Base-by-base conservation (phyloP, 176 grass and related monocot genomes). In the Hordeum marinum region DNA sequence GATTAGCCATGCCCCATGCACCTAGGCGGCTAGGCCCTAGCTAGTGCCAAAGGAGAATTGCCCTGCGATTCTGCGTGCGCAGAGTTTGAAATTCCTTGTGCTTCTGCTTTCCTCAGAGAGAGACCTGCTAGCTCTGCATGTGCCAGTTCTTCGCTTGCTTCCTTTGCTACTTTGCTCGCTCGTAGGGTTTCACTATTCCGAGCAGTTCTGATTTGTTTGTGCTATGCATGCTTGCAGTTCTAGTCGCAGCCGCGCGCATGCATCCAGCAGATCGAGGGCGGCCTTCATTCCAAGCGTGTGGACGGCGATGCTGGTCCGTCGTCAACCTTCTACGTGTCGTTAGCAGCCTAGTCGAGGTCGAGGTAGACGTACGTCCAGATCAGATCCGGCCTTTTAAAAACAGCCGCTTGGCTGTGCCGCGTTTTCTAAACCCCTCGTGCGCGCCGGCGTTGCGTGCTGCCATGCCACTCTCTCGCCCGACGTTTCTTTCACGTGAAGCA, bases 1-100 rank as follows among this genome's bases (percentile, higher is more conserved):
- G n/a, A n/a, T n/a, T n/a, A n/a, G n/a, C n/a, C n/a, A n/a, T n/a
- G n/a, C n/a, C n/a, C n/a, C n/a, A n/a, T n/a, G n/a, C n/a, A n/a
- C n/a, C n/a, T n/a, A n/a, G n/a, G n/a, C n/a, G n/a, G n/a, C n/a
- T 27, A 14, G 0, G 32, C 65, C 62, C 39, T 72, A 73, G 70
- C 10, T 63, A 23, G 83, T 93, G 89, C 89, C 83, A 84, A 84
- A 89, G 86, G 92, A 94, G 89, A 94, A 91, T 86, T 94, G 89
- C 80, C 89, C 83, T 91, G 89, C 79, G 77, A 94, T 91, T 84
- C 46, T 68, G 76, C 80, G 46, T 23, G 78, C 80, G 64, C 73
- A 12, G 46, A 78, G 18, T 3, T 20, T 4, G 13, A 6, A 48
- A 41, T n/a, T 67, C 1, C 40, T 66, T 39, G 17, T 20, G 32